Percentiles rank a stretch among this genome's conserved stretches.
Evolutionary conservation across 176 grass and related monocot species (phyloP).

Genomic region (Oryza glumipatula): DNA sequence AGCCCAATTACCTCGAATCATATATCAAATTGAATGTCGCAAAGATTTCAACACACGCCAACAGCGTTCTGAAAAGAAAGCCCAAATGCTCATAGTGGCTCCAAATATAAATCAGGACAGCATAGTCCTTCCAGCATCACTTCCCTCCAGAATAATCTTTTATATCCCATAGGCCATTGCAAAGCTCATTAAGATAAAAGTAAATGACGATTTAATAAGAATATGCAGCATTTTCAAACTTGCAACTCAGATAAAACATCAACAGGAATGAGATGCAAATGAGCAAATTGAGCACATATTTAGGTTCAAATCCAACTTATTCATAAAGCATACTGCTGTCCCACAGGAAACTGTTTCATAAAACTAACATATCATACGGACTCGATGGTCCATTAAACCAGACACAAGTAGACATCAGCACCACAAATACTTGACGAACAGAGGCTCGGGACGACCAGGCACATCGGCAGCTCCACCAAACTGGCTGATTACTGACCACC

Average conservation of each 20-base stretch:
- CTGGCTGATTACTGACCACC: slow-evolving; percentile 47
- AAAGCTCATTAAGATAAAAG: background rate
- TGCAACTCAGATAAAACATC: too few species aligned
- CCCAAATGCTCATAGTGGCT: too few species aligned
- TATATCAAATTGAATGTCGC: too few species aligned
- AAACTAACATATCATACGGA: background rate
- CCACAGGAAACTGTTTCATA: slow-evolving; percentile 2
- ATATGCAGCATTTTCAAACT: background rate
- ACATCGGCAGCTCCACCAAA: slow-evolving; percentile 21
- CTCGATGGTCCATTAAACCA: slow-evolving; percentile 1
- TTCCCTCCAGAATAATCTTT: background rate
- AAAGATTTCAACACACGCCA: too few species aligned
- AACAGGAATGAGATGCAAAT: background rate
- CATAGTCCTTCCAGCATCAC: too few species aligned
- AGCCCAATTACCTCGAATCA: too few species aligned
- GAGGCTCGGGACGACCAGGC: background rate
- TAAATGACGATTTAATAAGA: too few species aligned
- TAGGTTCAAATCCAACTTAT: slow-evolving; percentile 24
- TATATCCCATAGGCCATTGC: background rate
- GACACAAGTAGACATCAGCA: background rate
- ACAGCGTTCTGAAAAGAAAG: too few species aligned
- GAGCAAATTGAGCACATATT: background rate
- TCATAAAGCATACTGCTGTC: slow-evolving; percentile 3
- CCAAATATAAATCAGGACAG: too few species aligned
- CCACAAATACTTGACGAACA: slow-evolving; percentile 8